These are phyloP conservation scores for Diplocarpon rosae DNA, from an alignment of 2,329 filamentous ascomycete genomes.

Conservation along the genomic window DNA sequence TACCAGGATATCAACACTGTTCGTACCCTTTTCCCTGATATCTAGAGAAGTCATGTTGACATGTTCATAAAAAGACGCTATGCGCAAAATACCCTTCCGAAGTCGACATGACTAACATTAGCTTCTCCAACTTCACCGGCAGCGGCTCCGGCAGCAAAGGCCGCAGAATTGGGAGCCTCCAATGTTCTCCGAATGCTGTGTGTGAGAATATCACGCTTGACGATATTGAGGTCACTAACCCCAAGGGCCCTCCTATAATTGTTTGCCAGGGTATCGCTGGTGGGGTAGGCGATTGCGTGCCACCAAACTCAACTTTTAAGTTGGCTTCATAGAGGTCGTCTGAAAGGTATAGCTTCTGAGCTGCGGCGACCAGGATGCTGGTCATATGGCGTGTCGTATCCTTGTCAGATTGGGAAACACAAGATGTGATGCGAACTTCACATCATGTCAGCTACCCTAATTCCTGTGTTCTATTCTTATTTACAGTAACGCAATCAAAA, in stretches of 20 bases:
- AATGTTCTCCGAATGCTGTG: slow-evolving; percentile 44
- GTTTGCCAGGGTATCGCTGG: slow-evolving; percentile 38
- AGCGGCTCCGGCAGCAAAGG: slow-evolving; percentile 45
- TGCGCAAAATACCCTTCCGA: slow-evolving; percentile 43
- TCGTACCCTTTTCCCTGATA: neutral
- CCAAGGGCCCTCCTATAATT: slow-evolving; percentile 34
- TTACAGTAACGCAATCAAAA: too few relatives aligned
- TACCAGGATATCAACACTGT: slow-evolving; percentile 44
- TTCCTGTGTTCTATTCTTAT: too few relatives aligned
- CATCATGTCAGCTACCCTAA: too few relatives aligned
- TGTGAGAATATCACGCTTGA: slow-evolving; percentile 45
- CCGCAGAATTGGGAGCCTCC: slow-evolving; percentile 41
- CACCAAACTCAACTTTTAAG: too few relatives aligned
- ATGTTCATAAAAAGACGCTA: slow-evolving; percentile 24
- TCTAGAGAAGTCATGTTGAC: neutral
- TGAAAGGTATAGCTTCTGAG: too few relatives aligned
- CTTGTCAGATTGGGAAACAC: too few relatives aligned
- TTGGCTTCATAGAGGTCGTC: too few relatives aligned
- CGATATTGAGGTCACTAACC: slow-evolving; percentile 43
- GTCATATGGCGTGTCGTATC: too few relatives aligned
- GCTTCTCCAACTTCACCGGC: slow-evolving; percentile 47
- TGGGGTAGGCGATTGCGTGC: slow-evolving; percentile 9
- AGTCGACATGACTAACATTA: slow-evolving; percentile 48
- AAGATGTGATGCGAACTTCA: too few relatives aligned
- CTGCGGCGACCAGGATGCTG: too few relatives aligned